Evolutionary conservation across 768 basidiomycete species (phyloP).

Genomic region (Postia placenta): DNA sequence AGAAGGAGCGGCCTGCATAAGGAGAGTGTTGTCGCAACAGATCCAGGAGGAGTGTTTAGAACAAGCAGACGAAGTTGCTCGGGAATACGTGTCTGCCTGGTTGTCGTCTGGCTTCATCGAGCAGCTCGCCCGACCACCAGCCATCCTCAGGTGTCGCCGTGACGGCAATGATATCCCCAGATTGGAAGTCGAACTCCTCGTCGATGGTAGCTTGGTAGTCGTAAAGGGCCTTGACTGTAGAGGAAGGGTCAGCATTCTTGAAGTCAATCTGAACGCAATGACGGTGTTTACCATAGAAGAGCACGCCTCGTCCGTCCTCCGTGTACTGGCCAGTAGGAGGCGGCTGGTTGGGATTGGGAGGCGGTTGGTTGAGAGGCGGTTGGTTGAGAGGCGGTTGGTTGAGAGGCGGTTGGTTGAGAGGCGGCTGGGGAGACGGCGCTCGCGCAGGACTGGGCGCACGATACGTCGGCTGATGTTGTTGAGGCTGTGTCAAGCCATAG

Average conservation of each 20-base stretch:
- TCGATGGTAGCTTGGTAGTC: conserved; percentile 81
- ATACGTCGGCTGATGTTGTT: conserved; percentile 30
- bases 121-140: conserved; percentile 91
- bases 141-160: conserved; percentile 92
- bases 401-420: conserved; percentile 22
- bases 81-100: conserved; percentile 77
- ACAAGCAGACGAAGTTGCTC: conserved; percentile 82
- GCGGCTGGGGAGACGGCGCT: conserved; percentile 47
- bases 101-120: conserved; percentile 70
- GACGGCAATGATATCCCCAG: conserved; percentile 93
- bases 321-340: conserved; percentile 72
- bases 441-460: conserved; percentile 39
- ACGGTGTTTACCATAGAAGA: conserved; percentile 74
- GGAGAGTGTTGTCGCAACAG: neutral
- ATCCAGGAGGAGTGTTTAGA: conserved; percentile 31
- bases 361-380: conserved; percentile 28
- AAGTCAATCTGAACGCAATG: neutral
- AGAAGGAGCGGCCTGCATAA: neutral
- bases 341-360: conserved; percentile 20
- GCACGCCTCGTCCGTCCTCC: conserved; percentile 73
- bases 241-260: conserved; percentile 6
- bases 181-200: conserved; percentile 95
- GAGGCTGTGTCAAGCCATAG: conserved; percentile 21
- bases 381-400: conserved; percentile 49
- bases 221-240: conserved; percentile 80